Evolutionary conservation across 2,329 filamentous ascomycete species (phyloP), one percentile per base, ranked within the genome.

Genomic region (Trichoderma aggressivum): DNA sequence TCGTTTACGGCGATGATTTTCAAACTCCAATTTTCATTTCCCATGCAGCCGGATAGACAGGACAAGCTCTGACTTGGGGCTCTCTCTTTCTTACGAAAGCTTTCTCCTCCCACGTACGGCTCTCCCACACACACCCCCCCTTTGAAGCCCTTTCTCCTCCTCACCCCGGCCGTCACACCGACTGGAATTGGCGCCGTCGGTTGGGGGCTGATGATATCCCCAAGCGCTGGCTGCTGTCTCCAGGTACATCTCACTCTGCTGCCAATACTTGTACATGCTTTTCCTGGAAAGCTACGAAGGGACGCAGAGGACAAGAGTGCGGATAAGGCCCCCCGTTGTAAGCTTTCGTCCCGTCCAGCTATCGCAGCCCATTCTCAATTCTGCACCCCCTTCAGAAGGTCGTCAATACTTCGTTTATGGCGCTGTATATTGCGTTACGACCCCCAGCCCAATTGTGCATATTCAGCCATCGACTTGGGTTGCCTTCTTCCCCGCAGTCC

Each of bases 121-220:
- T 43, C 24, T 24, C 21, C 34, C 59, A 62, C 34, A 14, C 26
- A 39, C 64, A 26, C 64, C 53, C 53, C 53, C 64, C 53, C 55
- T 59, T 67, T 12, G 28, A 30, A n/a, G 12, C 47, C 14, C 21
- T n/a, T 39, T 39, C 36, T 43, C 16, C 56, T 50, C 39, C 39
- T 60, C 65, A 50, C 30, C 56, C 55, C n/a, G 56, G 64, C 55
- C 56, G 30, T 69, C 65, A 69, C 65, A 69, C 65, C 56, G 65
- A 69, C 65, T 69, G 12, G 28, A 60, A 69, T 69, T 69, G 65
- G 65, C 65, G 65, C 65, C 65, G 26, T 59, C 36, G 34, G 39
- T 50, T 69, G 43, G 43, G 63, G 65, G 65, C 65, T 60, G 39
- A 61, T 66, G 65, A 21, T 36, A 36, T 60, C 56, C 50, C 50